phyloP scores from a whole-genome alignment of 768 basidiomycete species.

The Naganishia randhawae region DNA sequence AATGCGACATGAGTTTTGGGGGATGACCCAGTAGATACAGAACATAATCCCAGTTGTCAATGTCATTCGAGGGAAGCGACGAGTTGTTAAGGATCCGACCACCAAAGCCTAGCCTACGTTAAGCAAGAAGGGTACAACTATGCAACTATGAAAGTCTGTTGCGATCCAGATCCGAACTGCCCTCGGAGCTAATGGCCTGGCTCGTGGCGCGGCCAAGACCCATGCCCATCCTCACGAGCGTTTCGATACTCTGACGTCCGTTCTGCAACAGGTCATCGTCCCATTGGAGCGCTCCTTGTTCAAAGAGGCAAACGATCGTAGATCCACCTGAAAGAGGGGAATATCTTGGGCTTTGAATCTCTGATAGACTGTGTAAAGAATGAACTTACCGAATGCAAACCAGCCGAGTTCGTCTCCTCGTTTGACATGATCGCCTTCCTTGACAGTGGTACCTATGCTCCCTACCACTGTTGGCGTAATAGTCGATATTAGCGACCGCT shows the following conservation, averaged over 20 bases:
- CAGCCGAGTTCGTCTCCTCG: constrained; percentile 89
- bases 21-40: too few relatives aligned
- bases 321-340: constrained; percentile 64
- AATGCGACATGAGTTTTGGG: too few relatives aligned
- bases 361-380: neutral
- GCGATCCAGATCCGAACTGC: neutral
- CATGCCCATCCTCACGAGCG: constrained; percentile 81
- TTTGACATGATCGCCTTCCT: constrained; percentile 73
- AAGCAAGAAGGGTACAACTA: neutral
- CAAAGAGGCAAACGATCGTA: constrained; percentile 84
- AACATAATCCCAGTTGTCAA: too few relatives aligned
- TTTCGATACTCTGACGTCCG: constrained; percentile 80
- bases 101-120: too few relatives aligned
- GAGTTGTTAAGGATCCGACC: too few relatives aligned
- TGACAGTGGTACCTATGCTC: constrained; percentile 78
- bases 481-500: neutral
- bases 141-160: neutral
- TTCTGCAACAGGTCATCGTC: constrained; percentile 86
- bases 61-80: too few relatives aligned
- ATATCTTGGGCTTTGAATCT: neutral
- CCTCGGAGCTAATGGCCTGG: constrained; percentile 7
- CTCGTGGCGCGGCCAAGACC: constrained; percentile 60
- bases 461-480: constrained; percentile 58
- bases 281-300: constrained; percentile 78
- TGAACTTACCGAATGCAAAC: constrained; percentile 79